Conservation (phyloP, 2,329 filamentous ascomycete genomes). For the Pseudogymnoascus sp. region DNA sequence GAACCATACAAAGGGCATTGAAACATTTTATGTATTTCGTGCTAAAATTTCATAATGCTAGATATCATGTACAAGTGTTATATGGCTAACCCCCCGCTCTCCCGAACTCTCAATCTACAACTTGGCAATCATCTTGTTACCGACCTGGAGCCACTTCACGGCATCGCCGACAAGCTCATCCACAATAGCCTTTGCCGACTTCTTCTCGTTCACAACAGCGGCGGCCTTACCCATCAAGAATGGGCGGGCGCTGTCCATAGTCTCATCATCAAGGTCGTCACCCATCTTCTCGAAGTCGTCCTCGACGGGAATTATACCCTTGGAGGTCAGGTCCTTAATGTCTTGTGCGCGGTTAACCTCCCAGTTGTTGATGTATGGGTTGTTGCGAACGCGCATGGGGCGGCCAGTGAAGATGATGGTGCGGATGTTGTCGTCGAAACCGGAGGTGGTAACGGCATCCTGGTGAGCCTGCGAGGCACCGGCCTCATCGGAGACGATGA, state of each 20-base stretch:
- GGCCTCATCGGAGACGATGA: slow-evolving; percentile 89
- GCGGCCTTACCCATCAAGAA: slow-evolving; percentile 97
- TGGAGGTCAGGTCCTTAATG: slow-evolving; percentile 83
- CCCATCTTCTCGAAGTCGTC: slow-evolving; percentile 84
- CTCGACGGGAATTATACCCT: slow-evolving; percentile 91
- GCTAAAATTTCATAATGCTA: slow-evolving; percentile 7
- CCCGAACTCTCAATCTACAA: slow-evolving; percentile 39
- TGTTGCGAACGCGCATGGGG: slow-evolving; percentile 85
- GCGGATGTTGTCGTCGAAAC: slow-evolving; percentile 91
- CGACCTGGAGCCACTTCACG: slow-evolving; percentile 59
- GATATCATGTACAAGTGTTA: slow-evolving; percentile 6
- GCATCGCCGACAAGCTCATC: slow-evolving; percentile 90
- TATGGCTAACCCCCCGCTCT: neutral
- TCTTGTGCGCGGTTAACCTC: slow-evolving; percentile 83
- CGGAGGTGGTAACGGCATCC: slow-evolving; percentile 83
- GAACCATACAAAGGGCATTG: neutral
- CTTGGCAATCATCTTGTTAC: slow-evolving; percentile 62
- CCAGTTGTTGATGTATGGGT: slow-evolving; percentile 93
- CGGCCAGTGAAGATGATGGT: slow-evolving; percentile 98
- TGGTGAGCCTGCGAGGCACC: slow-evolving; percentile 91
- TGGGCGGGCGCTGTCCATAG: slow-evolving; percentile 83
- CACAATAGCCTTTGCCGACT: slow-evolving; percentile 82
- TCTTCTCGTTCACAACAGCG: slow-evolving; percentile 87
- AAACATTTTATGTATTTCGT: neutral
- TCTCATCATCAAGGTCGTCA: slow-evolving; percentile 68